Base-by-base conservation (phyloP, 495 filamentous ascomycete species). In the Aspergillus baeticus region DNA sequence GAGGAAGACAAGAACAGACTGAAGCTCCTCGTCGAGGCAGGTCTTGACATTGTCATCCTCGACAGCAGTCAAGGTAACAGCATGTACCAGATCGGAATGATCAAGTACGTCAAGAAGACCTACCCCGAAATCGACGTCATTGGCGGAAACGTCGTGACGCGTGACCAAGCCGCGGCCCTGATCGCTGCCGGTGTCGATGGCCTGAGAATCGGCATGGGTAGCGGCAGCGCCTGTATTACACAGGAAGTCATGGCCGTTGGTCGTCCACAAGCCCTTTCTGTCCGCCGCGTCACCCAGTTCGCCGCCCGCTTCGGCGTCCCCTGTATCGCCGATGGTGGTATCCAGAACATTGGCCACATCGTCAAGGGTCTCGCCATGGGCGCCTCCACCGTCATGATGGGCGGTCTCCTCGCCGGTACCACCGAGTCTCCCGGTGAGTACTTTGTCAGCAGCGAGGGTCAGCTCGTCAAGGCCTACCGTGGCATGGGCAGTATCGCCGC, bases 191-290 rank as follows among this genome's bases (percentile, higher is more conserved):
- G 94, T 66, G 92, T 88, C 55, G 94, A 99, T 73, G 94, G 92
- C 62, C 86, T 99, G 60, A 89, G 94, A 66, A 99, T 99, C 73
- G 94, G 94, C 70, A 99, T 99, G 94, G 94, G 94, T 63, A 93
- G 89, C 69, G 94, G 94, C 65, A 94, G 89, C 63, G 94, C 94
- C 66, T 99, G 94, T 77, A 99, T 99, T 66, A 99, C 94, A 43
- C 94, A 99, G 76, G 94, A 99, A 77, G 94, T 99, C 66, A 99
- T 99, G 94, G 94, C 94, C 51, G 91, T 97, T 38, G 94, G 94
- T 35, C 87, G 94, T 61, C 94, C 94, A 55, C 94, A 99, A 76
- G 94, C 94, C 15, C 88, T 90, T 10, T 83, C 93, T 35, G 92
- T 99, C 55, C 91, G 87, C 79, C 90, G 87, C 66, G 92, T 98